phyloP scores from a whole-genome alignment of 768 basidiomycete genomes.

The Tephrocybe rancida region DNA sequence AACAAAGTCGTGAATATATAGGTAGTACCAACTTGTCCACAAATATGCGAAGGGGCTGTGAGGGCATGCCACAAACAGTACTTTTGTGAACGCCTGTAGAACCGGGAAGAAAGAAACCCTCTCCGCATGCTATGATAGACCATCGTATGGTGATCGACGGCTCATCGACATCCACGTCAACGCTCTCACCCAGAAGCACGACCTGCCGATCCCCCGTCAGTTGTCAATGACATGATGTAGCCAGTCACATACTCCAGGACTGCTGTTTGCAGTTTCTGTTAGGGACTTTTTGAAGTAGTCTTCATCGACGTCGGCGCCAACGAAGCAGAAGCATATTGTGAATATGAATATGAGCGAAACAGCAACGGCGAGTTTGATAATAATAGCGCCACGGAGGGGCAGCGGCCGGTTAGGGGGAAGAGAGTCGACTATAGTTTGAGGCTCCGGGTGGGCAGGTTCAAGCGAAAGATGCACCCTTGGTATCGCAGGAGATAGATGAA shows the following conservation, averaged over 20 bases:
- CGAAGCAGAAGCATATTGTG: conserved; percentile 50
- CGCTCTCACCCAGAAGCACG: conserved; percentile 56
- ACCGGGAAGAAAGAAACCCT: conserved; percentile 42
- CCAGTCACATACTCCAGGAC: conserved; percentile 44
- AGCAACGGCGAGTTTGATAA: conserved; percentile 38
- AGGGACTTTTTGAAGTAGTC: conserved; percentile 41
- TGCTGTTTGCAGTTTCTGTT: conserved; percentile 38
- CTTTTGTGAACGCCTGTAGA: conserved; percentile 51
- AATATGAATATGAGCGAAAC: conserved; percentile 51
- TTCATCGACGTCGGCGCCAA: conserved; percentile 44
- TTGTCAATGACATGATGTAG: not conserved
- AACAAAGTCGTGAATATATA: not conserved
- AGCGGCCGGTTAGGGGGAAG: conserved; percentile 21
- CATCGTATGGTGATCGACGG: conserved; percentile 58
- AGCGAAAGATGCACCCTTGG: not conserved
- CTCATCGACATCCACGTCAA: conserved; percentile 62
- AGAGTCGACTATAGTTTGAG: not conserved
- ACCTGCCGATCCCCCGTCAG: conserved; percentile 35
- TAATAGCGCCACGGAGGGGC: conserved; percentile 31
- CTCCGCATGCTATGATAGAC: conserved; percentile 57
- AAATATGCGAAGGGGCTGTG: conserved; percentile 41
- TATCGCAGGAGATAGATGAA: conserved; percentile 37
- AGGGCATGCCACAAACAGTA: conserved; percentile 47
- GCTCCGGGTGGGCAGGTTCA: not conserved
- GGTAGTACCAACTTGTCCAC: conserved; percentile 46